These are phyloP conservation scores for Aspergillus viridinutans DNA, from an alignment of 2,329 filamentous ascomycete genomes.

Conservation along the genomic window DNA sequence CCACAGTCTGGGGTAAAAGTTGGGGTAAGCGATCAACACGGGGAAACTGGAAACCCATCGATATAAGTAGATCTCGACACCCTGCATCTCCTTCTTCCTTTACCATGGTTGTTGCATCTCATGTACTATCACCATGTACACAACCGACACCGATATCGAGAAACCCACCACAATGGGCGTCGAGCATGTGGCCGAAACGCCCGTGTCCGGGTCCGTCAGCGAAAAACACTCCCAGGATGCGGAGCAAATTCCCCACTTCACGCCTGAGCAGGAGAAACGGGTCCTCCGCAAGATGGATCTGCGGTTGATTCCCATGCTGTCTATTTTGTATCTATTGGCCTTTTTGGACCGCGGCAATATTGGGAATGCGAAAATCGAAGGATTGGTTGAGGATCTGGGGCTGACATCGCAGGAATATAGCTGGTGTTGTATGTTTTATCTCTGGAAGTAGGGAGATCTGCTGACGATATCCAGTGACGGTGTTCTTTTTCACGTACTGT, in stretches of 20 bases:
- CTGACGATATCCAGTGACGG: slow-evolving; percentile 19
- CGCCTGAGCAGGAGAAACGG: slow-evolving; percentile 10
- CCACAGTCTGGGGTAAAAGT: not conserved
- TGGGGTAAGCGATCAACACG: not conserved
- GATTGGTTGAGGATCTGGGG: slow-evolving; percentile 24
- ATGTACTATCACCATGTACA: not conserved
- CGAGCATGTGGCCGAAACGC: not conserved
- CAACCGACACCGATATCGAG: not conserved
- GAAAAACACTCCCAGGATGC: not conserved
- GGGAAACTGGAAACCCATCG: not conserved
- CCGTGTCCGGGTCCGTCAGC: not conserved
- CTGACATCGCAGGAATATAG: slow-evolving; percentile 29
- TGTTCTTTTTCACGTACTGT: slow-evolving; percentile 26
- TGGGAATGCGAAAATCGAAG: slow-evolving; percentile 33
- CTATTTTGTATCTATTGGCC: slow-evolving; percentile 25
- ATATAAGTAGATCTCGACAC: not conserved
- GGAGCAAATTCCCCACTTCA: not conserved
- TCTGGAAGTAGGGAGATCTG: not conserved
- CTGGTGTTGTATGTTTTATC: slow-evolving; percentile 24
- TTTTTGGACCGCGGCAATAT: slow-evolving; percentile 35
- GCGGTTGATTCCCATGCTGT: slow-evolving; percentile 25
- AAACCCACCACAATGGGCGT: not conserved
- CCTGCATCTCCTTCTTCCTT: not conserved
- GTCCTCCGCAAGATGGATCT: slow-evolving; percentile 27
- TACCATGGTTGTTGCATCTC: too few relatives aligned